Percentiles rank a stretch among this genome's conserved stretches.
Conservation (phyloP, 1,284 basidiomycete genomes). For the Pisolithus thermaeus region DNA sequence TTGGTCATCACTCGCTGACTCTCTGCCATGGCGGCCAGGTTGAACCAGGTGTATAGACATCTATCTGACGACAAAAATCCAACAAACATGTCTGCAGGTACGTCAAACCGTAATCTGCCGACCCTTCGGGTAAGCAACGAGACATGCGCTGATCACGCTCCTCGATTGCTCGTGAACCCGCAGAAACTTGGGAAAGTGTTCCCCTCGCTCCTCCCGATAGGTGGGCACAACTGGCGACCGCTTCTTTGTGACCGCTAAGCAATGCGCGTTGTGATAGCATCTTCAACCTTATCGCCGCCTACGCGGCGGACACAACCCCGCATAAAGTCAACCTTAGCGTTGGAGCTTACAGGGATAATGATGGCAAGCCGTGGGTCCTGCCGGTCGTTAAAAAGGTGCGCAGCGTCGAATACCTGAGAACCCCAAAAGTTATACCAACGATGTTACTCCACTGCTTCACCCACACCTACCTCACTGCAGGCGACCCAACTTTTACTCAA, state of each 20-base stretch:
- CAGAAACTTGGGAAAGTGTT: constrained; percentile 68
- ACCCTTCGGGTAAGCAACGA: neutral
- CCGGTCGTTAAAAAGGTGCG: constrained; percentile 82
- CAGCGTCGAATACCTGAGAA: constrained; percentile 3
- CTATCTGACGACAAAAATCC: constrained; percentile 25
- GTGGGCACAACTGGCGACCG: constrained; percentile 27
- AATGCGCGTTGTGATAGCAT: constrained; percentile 48
- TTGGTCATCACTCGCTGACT: constrained; percentile 1
- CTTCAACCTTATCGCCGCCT: constrained; percentile 87
- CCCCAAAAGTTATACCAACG: neutral
- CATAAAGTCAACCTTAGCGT: constrained; percentile 92
- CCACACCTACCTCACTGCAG: constrained; percentile 33
- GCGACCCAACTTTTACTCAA: constrained; percentile 68
- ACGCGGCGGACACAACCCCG: constrained; percentile 75
- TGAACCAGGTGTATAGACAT: constrained; percentile 46
- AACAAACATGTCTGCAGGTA: constrained; percentile 45
- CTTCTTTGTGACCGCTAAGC: constrained; percentile 5
- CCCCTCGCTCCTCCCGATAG: constrained; percentile 80
- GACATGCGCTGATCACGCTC: constrained; percentile 9
- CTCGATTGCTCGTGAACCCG: neutral
- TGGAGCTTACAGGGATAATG: constrained; percentile 84
- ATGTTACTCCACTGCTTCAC: constrained; percentile 1
- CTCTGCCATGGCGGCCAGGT: constrained; percentile 43
- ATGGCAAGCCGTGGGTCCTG: constrained; percentile 86
- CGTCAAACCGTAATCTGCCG: constrained; percentile 17